These are phyloP conservation scores for Saccharomycopsis capsularis DNA, from an alignment of 805 yeast species.

Conservation along the genomic window DNA sequence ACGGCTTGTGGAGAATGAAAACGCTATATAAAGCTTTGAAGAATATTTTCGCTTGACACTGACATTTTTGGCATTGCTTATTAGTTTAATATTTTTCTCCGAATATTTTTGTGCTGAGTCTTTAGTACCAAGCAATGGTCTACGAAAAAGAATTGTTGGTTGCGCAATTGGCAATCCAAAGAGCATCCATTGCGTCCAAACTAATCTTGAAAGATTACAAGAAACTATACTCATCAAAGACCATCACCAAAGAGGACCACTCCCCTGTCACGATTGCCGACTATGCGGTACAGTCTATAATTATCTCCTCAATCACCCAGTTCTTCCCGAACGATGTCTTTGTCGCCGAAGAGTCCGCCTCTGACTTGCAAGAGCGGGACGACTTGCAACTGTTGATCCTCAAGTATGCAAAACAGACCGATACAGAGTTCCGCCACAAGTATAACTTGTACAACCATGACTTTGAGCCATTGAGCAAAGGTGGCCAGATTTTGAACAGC, in stretches of 20 bases:
- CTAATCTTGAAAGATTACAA: constrained; percentile 49
- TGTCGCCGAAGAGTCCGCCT: constrained; percentile 93
- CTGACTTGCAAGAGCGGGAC: constrained; percentile 47
- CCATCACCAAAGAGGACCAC: constrained; percentile 75
- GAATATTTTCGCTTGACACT: too few species aligned
- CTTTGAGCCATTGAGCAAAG: constrained; percentile 23
- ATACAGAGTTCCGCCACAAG: constrained; percentile 26
- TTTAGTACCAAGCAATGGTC: constrained; percentile 29
- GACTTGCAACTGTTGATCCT: constrained; percentile 50
- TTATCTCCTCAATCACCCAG: constrained; percentile 71
- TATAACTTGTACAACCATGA: background rate
- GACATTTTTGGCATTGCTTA: too few species aligned
- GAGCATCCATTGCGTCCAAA: constrained; percentile 75
- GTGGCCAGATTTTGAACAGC: constrained; percentile 14
- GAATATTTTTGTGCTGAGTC: too few species aligned
- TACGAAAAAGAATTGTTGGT: constrained; percentile 64
- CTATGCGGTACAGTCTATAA: constrained; percentile 90
- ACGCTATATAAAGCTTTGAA: too few species aligned
- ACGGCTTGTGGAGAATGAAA: too few species aligned
- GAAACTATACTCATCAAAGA: constrained; percentile 39
- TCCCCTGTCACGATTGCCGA: constrained; percentile 98
- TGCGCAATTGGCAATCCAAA: constrained; percentile 84
- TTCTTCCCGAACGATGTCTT: constrained; percentile 81
- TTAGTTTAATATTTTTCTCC: too few species aligned
- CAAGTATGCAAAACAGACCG: constrained; percentile 49